Evolutionary conservation across 2,329 filamentous ascomycete species (phyloP), one percentile per base, ranked within the genome.

Genomic region (Exophiala viscosa): DNA sequence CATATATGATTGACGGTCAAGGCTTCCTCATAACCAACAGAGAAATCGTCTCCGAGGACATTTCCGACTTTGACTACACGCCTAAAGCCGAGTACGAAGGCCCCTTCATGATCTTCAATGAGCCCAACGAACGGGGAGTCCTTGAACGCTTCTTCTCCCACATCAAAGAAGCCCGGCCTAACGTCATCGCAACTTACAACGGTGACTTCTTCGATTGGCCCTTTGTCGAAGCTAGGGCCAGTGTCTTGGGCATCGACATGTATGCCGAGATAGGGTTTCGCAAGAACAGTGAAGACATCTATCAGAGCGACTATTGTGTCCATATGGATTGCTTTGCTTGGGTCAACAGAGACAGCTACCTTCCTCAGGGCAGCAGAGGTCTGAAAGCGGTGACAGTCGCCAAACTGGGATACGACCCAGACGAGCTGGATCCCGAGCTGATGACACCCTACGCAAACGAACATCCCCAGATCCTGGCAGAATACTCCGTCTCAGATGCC

Each of bases 171-270:
- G 90, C 90, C 1, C 83, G 87, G 54, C 93, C 93, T 0, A 97
- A 91, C 0, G 92, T 99, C 51, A 99, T 99, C 69, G 92, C 95
- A 33, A 99, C 93, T n/a, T 99, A 99, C 79, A 99, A 99, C 89
- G 93, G 93, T 75, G 93, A 99, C 76, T 99, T 99, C 70, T 99
- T 99, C 84, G 93, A 99, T 85, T 99, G 93, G 93, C 92, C 93
- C 0, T 99, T 95, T 67, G 90, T 99, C 18, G 93, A 99, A 74
- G 84, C 93, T 40, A 81, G 93, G 73, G 90, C 95, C 23, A 95
- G 90, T 66, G 82, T 96, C 60, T 86, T 95, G 62, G 93, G 95
- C 28, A 96, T 99, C 67, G 93, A 99, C 71, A 97, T 99, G 93
- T 99, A 99, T 72, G 88, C 87, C 58, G 95, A 99, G 69, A 99